Evolutionary conservation across 208 protist genomes (phyloP), one percentile per base, ranked within the genome.

Genomic region (Trypanosoma caninum): DNA sequence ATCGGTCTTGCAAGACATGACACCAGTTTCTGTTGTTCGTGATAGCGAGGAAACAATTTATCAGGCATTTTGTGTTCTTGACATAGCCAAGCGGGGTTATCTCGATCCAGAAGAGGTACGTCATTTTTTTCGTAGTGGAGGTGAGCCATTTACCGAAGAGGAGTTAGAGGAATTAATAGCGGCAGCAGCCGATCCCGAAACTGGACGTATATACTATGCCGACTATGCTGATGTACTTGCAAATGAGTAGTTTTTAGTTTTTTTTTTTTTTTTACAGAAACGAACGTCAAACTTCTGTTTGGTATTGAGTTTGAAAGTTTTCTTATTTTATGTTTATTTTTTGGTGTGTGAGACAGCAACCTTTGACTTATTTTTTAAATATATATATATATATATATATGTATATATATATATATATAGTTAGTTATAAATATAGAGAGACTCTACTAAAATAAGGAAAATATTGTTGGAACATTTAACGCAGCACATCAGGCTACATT

Each of bases 161-260:
- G 91, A 97, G 60, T 64, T 84, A 28, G 79, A 93, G 22, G 76
- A 94, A 37, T 87, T 97, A 73, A 72, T 90, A 42, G 30, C 75
- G 18, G 87, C 86, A 8, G 76, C 87, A 20, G 50, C 72, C 7
- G 91, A 95, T 56, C 85, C 88, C 4, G 80, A 89, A 48, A 84
- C 69, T 44, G 78, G 83, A 25, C 57, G 62, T 20, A 72, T 90
- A 22, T 84, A 87, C 64, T 97, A 95, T 65, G 60, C 72, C 33
- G 87, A 94, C 45, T 92, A 91, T 72, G 86, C 77, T 18, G 83
- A 89, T 59, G 71, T 91, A 22, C 65, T 95, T 28, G 82, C 89
- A 18, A 61, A 59, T 1, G 85, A 92, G 35, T 94, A 77, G 72
- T 38, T 38, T 13, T 38, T 13, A 38, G 34, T 13, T 7, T 13